phyloP scores from a whole-genome alignment of 805 yeast genomes.

The Grigorovia jiainica region DNA sequence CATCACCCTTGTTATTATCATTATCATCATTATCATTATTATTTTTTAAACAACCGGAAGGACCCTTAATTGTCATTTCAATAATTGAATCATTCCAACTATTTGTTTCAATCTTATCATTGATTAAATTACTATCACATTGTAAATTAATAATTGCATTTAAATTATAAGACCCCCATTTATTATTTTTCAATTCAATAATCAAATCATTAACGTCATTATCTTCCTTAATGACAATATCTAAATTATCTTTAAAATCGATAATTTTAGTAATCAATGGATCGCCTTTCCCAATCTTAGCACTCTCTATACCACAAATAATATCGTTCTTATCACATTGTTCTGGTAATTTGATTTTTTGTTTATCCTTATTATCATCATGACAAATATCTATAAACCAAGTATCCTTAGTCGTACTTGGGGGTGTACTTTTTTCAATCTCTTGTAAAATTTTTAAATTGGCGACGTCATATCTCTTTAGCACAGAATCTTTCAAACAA shows the following conservation, averaged over 20 bases:
- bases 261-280: conserved; percentile 51
- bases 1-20: conserved; percentile 17
- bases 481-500: conserved; percentile 17
- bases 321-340: conserved; percentile 66
- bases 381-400: conserved; percentile 74
- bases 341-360: conserved; percentile 27
- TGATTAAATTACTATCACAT: conserved; percentile 36
- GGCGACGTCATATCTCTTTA: conserved; percentile 18
- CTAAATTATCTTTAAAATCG: conserved; percentile 35
- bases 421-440: conserved; percentile 57
- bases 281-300: conserved; percentile 26
- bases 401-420: conserved; percentile 49
- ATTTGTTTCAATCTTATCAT: conserved; percentile 18
- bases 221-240: conserved; percentile 23
- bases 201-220: conserved; percentile 24
- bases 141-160: conserved; percentile 38
- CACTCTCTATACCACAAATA: conserved; percentile 55
- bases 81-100: conserved; percentile 21
- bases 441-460: conserved; percentile 35
- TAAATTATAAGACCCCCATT: conserved; percentile 60
- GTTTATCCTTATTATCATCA: conserved; percentile 13
- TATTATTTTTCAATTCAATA: conserved; percentile 40
- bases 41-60: conserved; percentile 35
- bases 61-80: conserved; percentile 30
- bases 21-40: conserved; percentile 17